Conservation (phyloP, 192 early-diverging fungal species). For the Entomortierella lignicola region DNA sequence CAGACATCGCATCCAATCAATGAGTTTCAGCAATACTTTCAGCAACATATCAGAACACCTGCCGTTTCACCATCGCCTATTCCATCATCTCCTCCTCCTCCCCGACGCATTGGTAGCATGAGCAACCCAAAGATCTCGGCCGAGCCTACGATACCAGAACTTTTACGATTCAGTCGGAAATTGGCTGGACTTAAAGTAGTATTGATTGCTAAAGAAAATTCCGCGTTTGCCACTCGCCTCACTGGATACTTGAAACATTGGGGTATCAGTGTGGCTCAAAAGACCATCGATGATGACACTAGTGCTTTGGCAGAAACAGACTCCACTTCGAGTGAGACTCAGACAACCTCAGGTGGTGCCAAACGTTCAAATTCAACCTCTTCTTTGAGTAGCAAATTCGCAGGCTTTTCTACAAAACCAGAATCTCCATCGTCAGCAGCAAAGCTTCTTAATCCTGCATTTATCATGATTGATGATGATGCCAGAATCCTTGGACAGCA, state of each 20-base stretch:
- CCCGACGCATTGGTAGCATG: constrained; percentile 20
- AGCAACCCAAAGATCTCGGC: constrained; percentile 48
- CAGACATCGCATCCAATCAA: constrained; percentile 26
- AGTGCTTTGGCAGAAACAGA: neutral
- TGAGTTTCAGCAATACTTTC: constrained; percentile 32
- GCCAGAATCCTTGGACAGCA: constrained; percentile 59
- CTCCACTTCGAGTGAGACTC: constrained; percentile 5
- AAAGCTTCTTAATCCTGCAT: constrained; percentile 53
- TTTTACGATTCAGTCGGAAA: constrained; percentile 52
- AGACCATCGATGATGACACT: constrained; percentile 1
- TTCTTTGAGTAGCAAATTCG: constrained; percentile 18
- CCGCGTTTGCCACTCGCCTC: constrained; percentile 64
- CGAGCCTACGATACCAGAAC: constrained; percentile 64
- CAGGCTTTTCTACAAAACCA: neutral
- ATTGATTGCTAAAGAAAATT: constrained; percentile 61
- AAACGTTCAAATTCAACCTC: constrained; percentile 30
- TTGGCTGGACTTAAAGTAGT: constrained; percentile 59
- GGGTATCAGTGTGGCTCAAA: constrained; percentile 59
- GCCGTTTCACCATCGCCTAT: constrained; percentile 24
- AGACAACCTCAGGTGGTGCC: constrained; percentile 4
- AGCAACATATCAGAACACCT: constrained; percentile 34
- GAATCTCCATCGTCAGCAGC: neutral
- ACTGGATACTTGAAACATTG: constrained; percentile 63
- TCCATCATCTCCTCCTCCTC: constrained; percentile 31
- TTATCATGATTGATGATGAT: constrained; percentile 72